phyloP scores from a whole-genome alignment of 129 eudicot genomes.

The Dittrichia graveolens region DNA sequence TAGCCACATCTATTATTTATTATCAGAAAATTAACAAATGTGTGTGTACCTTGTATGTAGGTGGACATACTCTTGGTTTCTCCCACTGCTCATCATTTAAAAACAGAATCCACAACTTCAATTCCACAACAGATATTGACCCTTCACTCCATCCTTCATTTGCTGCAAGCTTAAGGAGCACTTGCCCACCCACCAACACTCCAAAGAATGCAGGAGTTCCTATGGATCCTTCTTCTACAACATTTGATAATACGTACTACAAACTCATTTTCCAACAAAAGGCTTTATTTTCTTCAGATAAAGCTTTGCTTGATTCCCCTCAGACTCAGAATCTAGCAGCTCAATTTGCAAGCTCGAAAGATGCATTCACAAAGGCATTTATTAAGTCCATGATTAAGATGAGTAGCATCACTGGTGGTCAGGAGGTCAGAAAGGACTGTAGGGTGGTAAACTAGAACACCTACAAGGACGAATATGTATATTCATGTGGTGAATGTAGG shows the following conservation, averaged over 20 bases:
- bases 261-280: conserved; percentile 66
- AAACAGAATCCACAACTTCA: conserved; percentile 69
- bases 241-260: conserved; percentile 72
- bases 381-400: conserved; percentile 81
- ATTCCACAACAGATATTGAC: conserved; percentile 64
- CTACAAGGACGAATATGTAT: conserved; percentile 4
- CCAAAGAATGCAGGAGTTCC: conserved; percentile 65
- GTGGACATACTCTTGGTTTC: conserved; percentile 90
- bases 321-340: conserved; percentile 57
- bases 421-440: conserved; percentile 77
- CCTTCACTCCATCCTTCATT: conserved; percentile 63
- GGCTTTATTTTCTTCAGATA: conserved; percentile 69
- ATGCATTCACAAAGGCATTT: conserved; percentile 64
- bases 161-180: conserved; percentile 58
- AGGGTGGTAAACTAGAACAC: conserved; percentile 54
- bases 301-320: conserved; percentile 63
- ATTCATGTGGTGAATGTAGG: neutral
- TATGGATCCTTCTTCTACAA: conserved; percentile 80
- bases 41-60: conserved; percentile 32
- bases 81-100: conserved; percentile 83
- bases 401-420: conserved; percentile 88
- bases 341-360: conserved; percentile 58
- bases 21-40: conserved; percentile 19
- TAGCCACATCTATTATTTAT: neutral
- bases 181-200: conserved; percentile 49